Percentiles rank a stretch among this genome's conserved stretches.
Conservation (phyloP, 148 eudicot species). For the Vaccinium myrtillus region DNA sequence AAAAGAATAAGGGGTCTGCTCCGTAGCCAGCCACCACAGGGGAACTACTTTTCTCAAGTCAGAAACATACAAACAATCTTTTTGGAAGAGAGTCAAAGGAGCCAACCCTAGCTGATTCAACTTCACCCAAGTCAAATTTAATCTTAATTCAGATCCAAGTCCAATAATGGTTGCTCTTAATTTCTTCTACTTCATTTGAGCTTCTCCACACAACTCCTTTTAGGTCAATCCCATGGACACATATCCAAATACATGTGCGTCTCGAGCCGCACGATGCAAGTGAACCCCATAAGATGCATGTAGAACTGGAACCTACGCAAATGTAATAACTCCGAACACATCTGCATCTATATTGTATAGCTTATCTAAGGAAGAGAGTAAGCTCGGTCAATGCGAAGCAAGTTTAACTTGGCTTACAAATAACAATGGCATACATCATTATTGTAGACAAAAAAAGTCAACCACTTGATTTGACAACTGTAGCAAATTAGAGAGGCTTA, state of each 20-base stretch:
- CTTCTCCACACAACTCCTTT: not conserved
- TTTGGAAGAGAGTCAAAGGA: not conserved
- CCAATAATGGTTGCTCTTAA: not conserved
- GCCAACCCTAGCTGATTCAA: slow-evolving; percentile 3
- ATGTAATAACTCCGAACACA: not conserved
- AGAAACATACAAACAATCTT: not conserved
- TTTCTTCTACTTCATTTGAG: not conserved
- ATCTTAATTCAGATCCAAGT: not conserved
- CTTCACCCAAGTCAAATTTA: not conserved
- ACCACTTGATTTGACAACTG: not conserved
- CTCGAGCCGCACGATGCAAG: not conserved
- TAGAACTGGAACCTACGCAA: not conserved
- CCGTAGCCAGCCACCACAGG: not conserved
- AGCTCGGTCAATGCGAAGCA: not conserved
- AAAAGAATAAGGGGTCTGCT: too few species aligned
- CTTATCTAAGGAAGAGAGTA: not conserved
- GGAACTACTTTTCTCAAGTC: not conserved
- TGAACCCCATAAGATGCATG: not conserved
- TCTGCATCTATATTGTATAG: not conserved
- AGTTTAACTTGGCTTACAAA: not conserved
- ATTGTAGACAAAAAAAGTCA: not conserved
- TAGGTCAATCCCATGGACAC: not conserved
- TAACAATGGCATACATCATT: not conserved
- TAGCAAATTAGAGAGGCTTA: slow-evolving; percentile 2
- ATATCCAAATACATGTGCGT: not conserved